phyloP scores from a whole-genome alignment of 1,284 basidiomycete species.

The Kalmanozyma brasiliensis region DNA sequence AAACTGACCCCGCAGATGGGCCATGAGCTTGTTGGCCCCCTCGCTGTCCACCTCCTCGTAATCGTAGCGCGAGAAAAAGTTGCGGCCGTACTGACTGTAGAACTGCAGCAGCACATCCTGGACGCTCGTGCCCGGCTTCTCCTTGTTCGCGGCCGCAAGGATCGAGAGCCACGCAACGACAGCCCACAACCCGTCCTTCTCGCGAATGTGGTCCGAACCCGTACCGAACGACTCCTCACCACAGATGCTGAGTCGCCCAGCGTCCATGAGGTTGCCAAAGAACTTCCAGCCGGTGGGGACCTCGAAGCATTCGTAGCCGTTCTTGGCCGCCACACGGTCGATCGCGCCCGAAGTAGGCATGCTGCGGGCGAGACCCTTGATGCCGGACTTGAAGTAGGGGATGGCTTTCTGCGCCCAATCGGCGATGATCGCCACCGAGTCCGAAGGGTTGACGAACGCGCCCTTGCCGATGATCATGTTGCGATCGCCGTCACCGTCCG shows the following conservation, averaged over 20 bases:
- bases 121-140: conserved; percentile 68
- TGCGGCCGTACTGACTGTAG: conserved; percentile 92
- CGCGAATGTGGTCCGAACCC: conserved; percentile 98
- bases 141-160: conserved; percentile 88
- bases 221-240: conserved; percentile 99
- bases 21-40: conserved; percentile 86
- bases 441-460: conserved; percentile 96
- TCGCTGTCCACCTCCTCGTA: conserved; percentile 96
- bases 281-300: conserved; percentile 99
- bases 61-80: conserved; percentile 96
- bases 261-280: conserved; percentile 99
- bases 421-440: conserved; percentile 98
- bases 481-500: conserved; percentile 95
- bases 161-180: conserved; percentile 97
- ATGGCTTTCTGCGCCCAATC: conserved; percentile 92
- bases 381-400: conserved; percentile 90
- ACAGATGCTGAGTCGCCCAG: conserved; percentile 94
- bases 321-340: conserved; percentile 93
- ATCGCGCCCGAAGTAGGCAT: conserved; percentile 99
- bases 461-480: conserved; percentile 99
- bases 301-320: conserved; percentile 92
- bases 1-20: conserved; percentile 79
- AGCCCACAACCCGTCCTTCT: conserved; percentile 99
- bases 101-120: conserved; percentile 76
- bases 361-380: conserved; percentile 92